Evolutionary conservation across 2,329 filamentous ascomycete genomes (phyloP).

Genomic region (Elsinoe perseae): DNA sequence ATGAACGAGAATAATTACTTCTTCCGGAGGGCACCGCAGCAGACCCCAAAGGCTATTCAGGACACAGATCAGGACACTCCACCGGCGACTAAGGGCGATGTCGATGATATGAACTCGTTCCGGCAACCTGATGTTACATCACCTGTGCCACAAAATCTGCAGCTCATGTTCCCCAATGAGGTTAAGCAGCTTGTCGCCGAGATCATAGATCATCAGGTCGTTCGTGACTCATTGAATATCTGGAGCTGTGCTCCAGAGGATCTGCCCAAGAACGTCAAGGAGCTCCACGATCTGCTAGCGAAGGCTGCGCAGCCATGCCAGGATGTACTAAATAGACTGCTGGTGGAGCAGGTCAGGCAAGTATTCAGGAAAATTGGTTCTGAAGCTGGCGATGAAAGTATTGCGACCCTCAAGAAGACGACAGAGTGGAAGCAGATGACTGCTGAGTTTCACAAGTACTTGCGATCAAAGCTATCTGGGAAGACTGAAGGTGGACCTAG

Average conservation of each 20-base stretch:
- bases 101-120: background rate
- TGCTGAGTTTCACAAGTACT: conserved; percentile 43
- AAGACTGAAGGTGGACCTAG: conserved; percentile 46
- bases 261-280: background rate
- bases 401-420: conserved; percentile 17
- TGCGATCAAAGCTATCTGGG: conserved; percentile 50
- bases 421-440: conserved; percentile 17
- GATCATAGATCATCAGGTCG: background rate
- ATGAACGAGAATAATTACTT: conserved; percentile 50
- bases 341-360: background rate
- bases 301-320: conserved; percentile 15
- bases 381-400: conserved; percentile 14
- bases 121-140: background rate
- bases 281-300: conserved; percentile 13
- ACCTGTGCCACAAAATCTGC: background rate
- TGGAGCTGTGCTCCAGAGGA: background rate
- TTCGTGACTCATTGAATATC: background rate
- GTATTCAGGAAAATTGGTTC: background rate
- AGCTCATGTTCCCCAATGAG: background rate
- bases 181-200: conserved; percentile 3
- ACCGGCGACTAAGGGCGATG: background rate
- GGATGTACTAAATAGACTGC: conserved; percentile 3
- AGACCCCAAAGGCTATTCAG: background rate
- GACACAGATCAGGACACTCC: background rate
- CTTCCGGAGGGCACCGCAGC: conserved; percentile 35